Conservation (phyloP, 305 asterid species). For the Ajuga reptans region DNA sequence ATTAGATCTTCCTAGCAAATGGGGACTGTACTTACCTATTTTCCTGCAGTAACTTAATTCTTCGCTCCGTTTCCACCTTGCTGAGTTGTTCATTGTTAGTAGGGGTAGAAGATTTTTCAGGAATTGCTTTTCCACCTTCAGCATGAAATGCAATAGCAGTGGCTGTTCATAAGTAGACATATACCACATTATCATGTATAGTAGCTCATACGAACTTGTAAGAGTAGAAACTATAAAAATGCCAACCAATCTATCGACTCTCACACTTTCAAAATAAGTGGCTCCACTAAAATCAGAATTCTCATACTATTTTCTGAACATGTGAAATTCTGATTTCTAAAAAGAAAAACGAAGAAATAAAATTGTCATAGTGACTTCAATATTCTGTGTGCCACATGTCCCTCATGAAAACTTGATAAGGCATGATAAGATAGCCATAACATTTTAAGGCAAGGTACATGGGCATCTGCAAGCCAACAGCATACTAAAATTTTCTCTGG, state of each 20-base stretch:
- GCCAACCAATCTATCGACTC: slow-evolving; percentile 7
- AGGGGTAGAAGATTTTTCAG: slow-evolving; percentile 36
- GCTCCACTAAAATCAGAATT: slow-evolving; percentile 2
- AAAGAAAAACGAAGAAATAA: not conserved
- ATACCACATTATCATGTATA: slow-evolving; percentile 19
- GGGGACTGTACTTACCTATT: slow-evolving; percentile 45
- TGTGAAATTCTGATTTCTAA: not conserved
- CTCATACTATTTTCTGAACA: not conserved
- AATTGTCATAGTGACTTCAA: not conserved
- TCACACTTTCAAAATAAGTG: slow-evolving; percentile 6
- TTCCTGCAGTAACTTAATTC: slow-evolving; percentile 75
- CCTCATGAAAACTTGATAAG: slow-evolving; percentile 6
- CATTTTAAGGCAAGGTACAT: not conserved
- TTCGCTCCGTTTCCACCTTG: slow-evolving; percentile 63
- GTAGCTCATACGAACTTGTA: slow-evolving; percentile 10
- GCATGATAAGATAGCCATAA: not conserved
- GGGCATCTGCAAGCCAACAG: slow-evolving; percentile 5
- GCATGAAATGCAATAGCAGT: slow-evolving; percentile 50
- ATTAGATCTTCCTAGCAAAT: slow-evolving; percentile 1
- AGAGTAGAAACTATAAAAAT: slow-evolving; percentile 16
- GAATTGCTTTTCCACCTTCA: slow-evolving; percentile 44
- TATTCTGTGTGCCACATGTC: slow-evolving; percentile 2
- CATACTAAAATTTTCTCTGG: not conserved
- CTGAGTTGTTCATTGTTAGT: slow-evolving; percentile 67
- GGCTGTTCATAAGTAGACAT: slow-evolving; percentile 46